Percentiles rank a stretch among this genome's conserved stretches.
These are phyloP conservation scores for Euphorbia schlechtendalii DNA, from an alignment of 441 rosid species.

Conservation along the genomic window DNA sequence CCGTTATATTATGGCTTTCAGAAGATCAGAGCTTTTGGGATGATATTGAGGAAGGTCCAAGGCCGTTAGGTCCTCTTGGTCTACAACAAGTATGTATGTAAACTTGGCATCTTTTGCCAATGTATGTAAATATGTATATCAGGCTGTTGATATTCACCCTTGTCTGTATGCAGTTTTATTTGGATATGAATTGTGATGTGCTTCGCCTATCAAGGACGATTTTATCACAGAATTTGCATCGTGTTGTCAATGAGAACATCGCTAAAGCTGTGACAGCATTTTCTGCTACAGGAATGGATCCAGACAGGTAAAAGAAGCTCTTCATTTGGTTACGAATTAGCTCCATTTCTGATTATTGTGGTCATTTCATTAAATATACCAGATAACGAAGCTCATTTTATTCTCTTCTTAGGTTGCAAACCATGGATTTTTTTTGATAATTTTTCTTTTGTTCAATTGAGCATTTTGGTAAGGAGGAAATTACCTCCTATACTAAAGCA, in stretches of 20 bases:
- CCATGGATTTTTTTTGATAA: not conserved
- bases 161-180: conserved; percentile 53
- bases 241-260: conserved; percentile 84
- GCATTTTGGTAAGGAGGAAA: not conserved
- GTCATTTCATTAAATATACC: not conserved
- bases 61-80: conserved; percentile 87
- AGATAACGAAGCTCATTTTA: not conserved
- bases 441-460: not conserved
- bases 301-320: conserved; percentile 53
- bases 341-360: not conserved
- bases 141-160: conserved; percentile 10
- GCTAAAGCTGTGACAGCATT: conserved; percentile 75
- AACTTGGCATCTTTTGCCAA: conserved; percentile 19
- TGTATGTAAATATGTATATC: not conserved
- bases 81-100: conserved; percentile 70
- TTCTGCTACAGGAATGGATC: conserved; percentile 86
- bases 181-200: conserved; percentile 94
- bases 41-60: conserved; percentile 93
- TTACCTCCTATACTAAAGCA: too few species aligned
- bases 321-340: not conserved
- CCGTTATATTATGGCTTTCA: conserved; percentile 91
- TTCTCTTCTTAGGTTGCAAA: not conserved
- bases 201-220: conserved; percentile 98
- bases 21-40: conserved; percentile 98
- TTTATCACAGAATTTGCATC: conserved; percentile 85